phyloP scores from a whole-genome alignment of 2,329 filamentous ascomycete species.

The Talaromyces piceae region DNA sequence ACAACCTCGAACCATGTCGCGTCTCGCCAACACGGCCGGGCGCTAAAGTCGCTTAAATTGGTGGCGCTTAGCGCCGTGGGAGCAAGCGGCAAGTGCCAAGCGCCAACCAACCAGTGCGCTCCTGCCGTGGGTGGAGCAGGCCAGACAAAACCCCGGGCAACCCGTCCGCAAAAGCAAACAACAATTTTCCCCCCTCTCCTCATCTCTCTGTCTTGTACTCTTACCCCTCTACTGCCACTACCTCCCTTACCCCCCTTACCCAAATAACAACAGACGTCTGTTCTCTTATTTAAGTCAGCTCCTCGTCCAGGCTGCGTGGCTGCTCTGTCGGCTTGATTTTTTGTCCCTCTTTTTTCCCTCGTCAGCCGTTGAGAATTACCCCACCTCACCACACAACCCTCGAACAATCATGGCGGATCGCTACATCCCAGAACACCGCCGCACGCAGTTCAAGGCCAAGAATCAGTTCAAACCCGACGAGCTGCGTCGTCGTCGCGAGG shows the following conservation, averaged over 20 bases:
- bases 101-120: background rate
- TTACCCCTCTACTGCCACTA: constrained; percentile 1
- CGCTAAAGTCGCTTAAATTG: constrained; percentile 21
- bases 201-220: background rate
- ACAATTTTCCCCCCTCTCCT: constrained; percentile 3
- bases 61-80: constrained; percentile 20
- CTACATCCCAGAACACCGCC: constrained; percentile 98
- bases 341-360: constrained; percentile 19
- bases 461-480: constrained; percentile 99
- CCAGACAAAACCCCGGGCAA: constrained; percentile 8
- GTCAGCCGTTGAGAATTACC: constrained; percentile 15
- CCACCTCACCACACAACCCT: constrained; percentile 15
- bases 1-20: background rate
- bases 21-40: constrained; percentile 1
- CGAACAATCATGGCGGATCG: constrained; percentile 80
- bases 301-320: constrained; percentile 5
- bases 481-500: constrained; percentile 93
- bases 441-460: constrained; percentile 99
- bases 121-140: background rate
- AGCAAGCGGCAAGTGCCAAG: no score
- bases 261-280: background rate
- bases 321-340: constrained; percentile 4
- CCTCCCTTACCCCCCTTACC: no score
- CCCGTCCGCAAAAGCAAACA: constrained; percentile 9
- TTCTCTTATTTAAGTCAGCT: background rate